Conservation (phyloP, 2,329 filamentous ascomycete species). For the Penicillium sp. region DNA sequence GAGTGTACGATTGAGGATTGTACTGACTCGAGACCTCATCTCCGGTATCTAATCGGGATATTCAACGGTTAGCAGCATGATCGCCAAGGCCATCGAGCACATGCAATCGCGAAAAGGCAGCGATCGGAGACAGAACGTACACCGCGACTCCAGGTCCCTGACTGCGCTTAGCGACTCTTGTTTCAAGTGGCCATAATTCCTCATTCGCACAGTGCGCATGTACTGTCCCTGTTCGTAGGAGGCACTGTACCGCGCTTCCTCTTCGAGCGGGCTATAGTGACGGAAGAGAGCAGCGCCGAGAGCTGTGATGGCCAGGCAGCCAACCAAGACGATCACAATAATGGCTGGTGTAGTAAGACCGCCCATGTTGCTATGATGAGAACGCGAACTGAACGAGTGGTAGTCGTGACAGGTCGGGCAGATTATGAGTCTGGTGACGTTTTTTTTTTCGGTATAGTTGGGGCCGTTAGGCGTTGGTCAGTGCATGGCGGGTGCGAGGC, state of each 20-base stretch:
- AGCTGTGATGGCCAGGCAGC: conserved; percentile 35
- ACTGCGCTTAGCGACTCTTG: conserved; percentile 25
- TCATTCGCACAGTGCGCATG: conserved; percentile 38
- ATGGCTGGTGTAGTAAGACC: conserved; percentile 18
- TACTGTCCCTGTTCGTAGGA: conserved; percentile 37
- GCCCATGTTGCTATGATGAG: conserved; percentile 11
- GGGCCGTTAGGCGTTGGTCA: conserved; percentile 7
- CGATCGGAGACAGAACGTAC: conserved; percentile 17
- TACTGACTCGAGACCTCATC: conserved; percentile 18
- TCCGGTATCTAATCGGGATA: conserved; percentile 13
- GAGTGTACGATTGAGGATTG: conserved; percentile 12
- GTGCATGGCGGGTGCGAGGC: conserved; percentile 8
- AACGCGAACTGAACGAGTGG: not conserved
- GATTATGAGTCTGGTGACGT: not conserved
- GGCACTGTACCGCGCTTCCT: conserved; percentile 22
- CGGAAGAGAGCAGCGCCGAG: conserved; percentile 37
- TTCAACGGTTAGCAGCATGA: conserved; percentile 10
- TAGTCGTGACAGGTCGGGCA: not conserved
- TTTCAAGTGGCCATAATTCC: conserved; percentile 31
- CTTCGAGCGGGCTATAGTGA: conserved; percentile 30
- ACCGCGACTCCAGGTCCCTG: conserved; percentile 30
- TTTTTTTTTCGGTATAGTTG: conserved; percentile 2
- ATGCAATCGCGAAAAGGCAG: not conserved
- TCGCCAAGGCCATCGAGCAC: not conserved
- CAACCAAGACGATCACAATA: conserved; percentile 35